Conservation (phyloP, 306 rosid genomes). For the Cucumis hystrix region DNA sequence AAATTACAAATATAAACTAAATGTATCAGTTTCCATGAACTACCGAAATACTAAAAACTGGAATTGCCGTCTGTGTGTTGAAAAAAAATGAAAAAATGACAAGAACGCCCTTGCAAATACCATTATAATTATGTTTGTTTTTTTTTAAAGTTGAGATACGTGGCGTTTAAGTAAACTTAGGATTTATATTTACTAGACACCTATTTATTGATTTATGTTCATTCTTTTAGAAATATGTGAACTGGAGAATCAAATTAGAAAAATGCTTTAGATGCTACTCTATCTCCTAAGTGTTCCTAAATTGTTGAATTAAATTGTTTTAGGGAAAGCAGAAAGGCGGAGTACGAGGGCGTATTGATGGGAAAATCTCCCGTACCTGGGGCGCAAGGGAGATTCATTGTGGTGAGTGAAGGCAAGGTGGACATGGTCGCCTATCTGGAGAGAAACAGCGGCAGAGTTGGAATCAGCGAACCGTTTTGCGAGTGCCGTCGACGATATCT, state of each 20-base stretch:
- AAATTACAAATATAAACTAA: background rate
- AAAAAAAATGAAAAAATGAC: background rate
- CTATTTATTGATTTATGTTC: too few relatives aligned
- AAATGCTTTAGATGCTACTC: too few relatives aligned
- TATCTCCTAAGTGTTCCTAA: too few relatives aligned
- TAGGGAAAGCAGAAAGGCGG: background rate
- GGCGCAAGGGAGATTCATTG: conserved; percentile 52
- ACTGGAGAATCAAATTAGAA: too few relatives aligned
- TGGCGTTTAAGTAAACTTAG: too few relatives aligned
- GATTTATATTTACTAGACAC: too few relatives aligned
- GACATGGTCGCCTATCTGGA: conserved; percentile 57
- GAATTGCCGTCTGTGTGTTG: background rate
- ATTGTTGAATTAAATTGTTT: too few relatives aligned
- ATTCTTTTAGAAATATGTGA: too few relatives aligned
- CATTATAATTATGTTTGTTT: too few relatives aligned
- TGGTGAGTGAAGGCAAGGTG: conserved; percentile 65
- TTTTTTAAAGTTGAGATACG: too few relatives aligned
- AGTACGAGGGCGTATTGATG: background rate
- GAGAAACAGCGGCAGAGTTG: conserved; percentile 44
- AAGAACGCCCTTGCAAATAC: background rate
- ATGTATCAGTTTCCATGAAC: background rate
- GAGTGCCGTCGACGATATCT: conserved; percentile 39
- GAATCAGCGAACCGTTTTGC: conserved; percentile 42
- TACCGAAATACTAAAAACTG: background rate
- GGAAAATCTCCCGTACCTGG: conserved; percentile 42